Conservation (phyloP, 305 asterid genomes). For the Galium porrigens region DNA sequence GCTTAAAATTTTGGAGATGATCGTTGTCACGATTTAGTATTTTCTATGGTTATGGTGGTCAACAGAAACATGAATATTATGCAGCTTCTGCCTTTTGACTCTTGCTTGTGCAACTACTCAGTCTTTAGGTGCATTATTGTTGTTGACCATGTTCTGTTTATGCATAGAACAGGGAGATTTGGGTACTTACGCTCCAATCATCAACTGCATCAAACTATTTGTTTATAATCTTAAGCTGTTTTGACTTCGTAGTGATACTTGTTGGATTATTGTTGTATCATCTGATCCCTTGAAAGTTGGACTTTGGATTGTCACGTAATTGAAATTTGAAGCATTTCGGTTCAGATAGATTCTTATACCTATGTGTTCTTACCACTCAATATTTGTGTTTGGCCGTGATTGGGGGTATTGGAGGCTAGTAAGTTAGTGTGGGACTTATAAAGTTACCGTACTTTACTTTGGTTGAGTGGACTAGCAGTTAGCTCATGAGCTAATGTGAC, state of each 20-base stretch:
- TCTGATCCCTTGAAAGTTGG: background rate
- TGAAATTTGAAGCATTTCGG: background rate
- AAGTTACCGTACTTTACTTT: background rate
- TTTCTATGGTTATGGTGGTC: background rate
- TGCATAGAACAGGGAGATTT: background rate
- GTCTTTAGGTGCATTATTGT: background rate
- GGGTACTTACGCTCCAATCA: background rate
- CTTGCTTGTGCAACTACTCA: background rate
- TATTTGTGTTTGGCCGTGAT: background rate
- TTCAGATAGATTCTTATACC: background rate
- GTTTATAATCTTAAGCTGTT: background rate
- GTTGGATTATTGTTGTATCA: background rate
- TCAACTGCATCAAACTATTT: background rate
- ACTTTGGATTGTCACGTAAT: background rate
- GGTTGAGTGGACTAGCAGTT: background rate
- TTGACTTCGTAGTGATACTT: background rate
- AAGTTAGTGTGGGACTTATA: background rate
- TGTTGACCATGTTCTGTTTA: background rate
- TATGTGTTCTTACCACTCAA: background rate
- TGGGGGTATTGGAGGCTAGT: background rate
- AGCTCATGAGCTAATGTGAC: background rate
- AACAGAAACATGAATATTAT: background rate
- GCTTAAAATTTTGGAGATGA: background rate
- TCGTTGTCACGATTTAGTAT: too few species aligned
- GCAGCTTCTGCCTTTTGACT: background rate